These are phyloP conservation scores for Crithidia brevicula DNA, from an alignment of 208 protist species.

Conservation along the genomic window DNA sequence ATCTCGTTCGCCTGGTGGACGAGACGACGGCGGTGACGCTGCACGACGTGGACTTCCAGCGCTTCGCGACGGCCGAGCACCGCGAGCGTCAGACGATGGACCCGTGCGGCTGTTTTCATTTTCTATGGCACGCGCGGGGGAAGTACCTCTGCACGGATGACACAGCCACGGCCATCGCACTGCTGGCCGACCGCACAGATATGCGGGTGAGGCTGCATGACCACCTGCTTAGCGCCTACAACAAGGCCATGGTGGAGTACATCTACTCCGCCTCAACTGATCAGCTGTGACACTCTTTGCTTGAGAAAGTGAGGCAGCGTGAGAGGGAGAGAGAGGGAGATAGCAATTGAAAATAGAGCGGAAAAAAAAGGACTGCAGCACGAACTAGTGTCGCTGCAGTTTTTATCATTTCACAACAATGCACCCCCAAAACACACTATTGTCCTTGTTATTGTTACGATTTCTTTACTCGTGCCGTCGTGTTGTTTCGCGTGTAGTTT, in stretches of 20 bases:
- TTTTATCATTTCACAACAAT: too few species aligned
- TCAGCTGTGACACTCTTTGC: slow-evolving; percentile 1
- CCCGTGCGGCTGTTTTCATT: slow-evolving; percentile 44
- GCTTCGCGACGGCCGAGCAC: slow-evolving; percentile 25
- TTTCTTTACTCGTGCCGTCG: background rate
- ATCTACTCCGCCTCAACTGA: slow-evolving; percentile 24
- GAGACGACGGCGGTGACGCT: background rate
- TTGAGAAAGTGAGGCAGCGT: too few species aligned
- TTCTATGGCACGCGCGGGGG: slow-evolving; percentile 32
- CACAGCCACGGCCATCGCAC: slow-evolving; percentile 24
- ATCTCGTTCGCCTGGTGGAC: slow-evolving; percentile 14
- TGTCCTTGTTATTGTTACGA: too few species aligned
- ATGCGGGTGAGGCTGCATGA: slow-evolving; percentile 43
- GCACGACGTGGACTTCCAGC: slow-evolving; percentile 16
- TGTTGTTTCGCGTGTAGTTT: background rate
- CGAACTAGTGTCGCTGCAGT: too few species aligned
- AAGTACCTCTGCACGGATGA: slow-evolving; percentile 36
- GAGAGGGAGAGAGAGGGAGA: background rate
- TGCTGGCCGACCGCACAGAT: slow-evolving; percentile 33
- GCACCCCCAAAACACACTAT: too few species aligned
- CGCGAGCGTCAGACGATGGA: slow-evolving; percentile 33
- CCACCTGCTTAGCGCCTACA: slow-evolving; percentile 42
- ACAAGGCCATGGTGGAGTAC: slow-evolving; percentile 37
- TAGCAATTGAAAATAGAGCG: background rate
- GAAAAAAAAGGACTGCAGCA: too few species aligned